Conservation (phyloP, 345 rosid species). For the Sonneratia alba region DNA sequence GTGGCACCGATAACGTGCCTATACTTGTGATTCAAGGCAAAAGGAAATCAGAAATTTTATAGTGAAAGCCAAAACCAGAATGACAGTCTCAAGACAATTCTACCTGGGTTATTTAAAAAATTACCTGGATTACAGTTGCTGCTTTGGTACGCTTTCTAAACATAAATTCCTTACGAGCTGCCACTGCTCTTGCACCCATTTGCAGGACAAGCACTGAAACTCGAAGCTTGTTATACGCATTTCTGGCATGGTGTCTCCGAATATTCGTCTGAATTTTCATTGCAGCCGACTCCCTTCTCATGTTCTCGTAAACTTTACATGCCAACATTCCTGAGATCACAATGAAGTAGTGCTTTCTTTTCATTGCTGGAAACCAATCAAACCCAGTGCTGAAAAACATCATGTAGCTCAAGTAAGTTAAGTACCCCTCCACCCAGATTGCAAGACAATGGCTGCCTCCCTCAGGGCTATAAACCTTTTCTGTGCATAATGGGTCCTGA, state of each 20-base stretch:
- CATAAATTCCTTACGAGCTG: constrained; percentile 17
- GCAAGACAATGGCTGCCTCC: constrained; percentile 36
- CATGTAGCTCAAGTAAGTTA: too few species aligned
- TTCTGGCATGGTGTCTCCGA: constrained; percentile 14
- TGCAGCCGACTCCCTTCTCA: constrained; percentile 17
- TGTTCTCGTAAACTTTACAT: constrained; percentile 8
- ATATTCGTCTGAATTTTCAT: constrained; percentile 17
- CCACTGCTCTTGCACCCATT: constrained; percentile 16
- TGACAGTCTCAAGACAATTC: neutral
- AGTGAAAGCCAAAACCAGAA: neutral
- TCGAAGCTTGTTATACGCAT: constrained; percentile 10
- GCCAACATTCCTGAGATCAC: constrained; percentile 19
- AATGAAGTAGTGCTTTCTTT: neutral
- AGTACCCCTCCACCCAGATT: constrained; percentile 20
- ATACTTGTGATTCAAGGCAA: neutral
- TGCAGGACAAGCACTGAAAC: constrained; percentile 17
- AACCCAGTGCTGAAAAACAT: neutral
- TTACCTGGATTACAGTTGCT: constrained; percentile 16
- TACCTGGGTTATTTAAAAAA: constrained; percentile 12
- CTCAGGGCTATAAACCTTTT: constrained; percentile 63
- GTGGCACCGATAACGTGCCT: constrained; percentile 31
- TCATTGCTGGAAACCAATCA: neutral
- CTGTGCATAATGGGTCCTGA: constrained; percentile 59
- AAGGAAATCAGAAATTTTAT: neutral
- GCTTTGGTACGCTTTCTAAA: constrained; percentile 14